Evolutionary conservation across 148 eudicot genomes (phyloP).

Genomic region (Rhododendron vialii): DNA sequence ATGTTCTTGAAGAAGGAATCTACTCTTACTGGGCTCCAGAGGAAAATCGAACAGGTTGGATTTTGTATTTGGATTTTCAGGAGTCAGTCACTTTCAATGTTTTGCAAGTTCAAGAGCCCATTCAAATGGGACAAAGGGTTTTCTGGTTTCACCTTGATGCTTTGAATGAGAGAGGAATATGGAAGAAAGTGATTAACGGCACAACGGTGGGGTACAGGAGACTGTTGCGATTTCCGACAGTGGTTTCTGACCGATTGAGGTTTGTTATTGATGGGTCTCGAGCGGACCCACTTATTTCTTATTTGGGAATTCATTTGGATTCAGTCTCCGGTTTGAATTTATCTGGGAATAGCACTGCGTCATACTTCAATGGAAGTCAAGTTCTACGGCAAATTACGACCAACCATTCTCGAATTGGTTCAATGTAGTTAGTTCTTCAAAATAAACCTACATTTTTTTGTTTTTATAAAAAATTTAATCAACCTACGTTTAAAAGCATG

Average conservation of each 20-base stretch:
- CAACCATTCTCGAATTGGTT: slow-evolving; percentile 17
- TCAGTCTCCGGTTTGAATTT: slow-evolving; percentile 28
- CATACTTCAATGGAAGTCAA: slow-evolving; percentile 19
- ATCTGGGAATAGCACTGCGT: background rate
- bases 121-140: slow-evolving; percentile 78
- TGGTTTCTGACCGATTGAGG: slow-evolving; percentile 41
- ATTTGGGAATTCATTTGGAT: slow-evolving; percentile 59
- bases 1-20: slow-evolving; percentile 51
- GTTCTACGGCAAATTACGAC: slow-evolving; percentile 23
- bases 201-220: slow-evolving; percentile 77
- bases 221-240: slow-evolving; percentile 41
- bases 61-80: slow-evolving; percentile 42
- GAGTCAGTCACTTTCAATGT: slow-evolving; percentile 48
- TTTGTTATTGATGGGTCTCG: slow-evolving; percentile 50
- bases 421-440: slow-evolving; percentile 8
- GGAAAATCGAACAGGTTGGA: slow-evolving; percentile 38
- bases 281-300: slow-evolving; percentile 61
- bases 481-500: background rate
- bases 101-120: slow-evolving; percentile 71
- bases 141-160: slow-evolving; percentile 52
- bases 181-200: slow-evolving; percentile 43
- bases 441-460: background rate
- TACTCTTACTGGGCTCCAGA: slow-evolving; percentile 73
- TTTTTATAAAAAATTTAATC: background rate
- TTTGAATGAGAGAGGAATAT: slow-evolving; percentile 31